phyloP scores from a whole-genome alignment of 2,329 filamentous ascomycete species.

The Colletotrichum lini region DNA sequence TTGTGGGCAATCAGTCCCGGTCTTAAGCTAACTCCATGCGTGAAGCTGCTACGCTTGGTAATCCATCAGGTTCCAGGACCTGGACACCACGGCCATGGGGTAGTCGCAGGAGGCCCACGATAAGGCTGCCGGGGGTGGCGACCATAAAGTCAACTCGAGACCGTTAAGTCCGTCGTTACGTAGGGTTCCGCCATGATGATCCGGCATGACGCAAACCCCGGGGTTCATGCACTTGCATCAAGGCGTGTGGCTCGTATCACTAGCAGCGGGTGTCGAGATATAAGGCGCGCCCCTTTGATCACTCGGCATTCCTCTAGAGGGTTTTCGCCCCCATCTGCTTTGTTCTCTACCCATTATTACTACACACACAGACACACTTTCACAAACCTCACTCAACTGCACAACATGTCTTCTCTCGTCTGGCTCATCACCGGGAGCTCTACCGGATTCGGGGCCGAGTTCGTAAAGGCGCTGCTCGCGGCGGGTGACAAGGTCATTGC shows the following conservation, averaged over 20 bases:
- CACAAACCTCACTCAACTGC: not conserved
- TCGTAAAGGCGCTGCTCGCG: constrained; percentile 55
- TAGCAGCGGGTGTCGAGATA: not conserved
- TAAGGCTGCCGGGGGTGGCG: not conserved
- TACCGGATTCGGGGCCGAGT: constrained; percentile 58
- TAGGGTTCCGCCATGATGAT: not conserved
- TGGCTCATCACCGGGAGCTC: constrained; percentile 61
- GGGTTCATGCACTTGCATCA: not conserved
- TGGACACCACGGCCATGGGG: not conserved
- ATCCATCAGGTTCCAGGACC: not conserved
- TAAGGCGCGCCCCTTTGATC: not conserved
- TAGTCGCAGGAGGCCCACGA: not conserved
- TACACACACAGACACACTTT: too few species aligned
- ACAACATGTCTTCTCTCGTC: constrained; percentile 22
- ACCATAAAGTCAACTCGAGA: not conserved
- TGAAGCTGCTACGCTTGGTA: not conserved
- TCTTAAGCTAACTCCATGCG: not conserved
- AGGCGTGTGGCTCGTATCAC: not conserved
- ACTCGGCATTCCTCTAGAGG: not conserved
- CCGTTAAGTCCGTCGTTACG: not conserved
- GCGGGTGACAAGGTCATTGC: constrained; percentile 59
- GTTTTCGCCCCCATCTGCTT: not conserved
- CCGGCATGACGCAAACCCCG: not conserved
- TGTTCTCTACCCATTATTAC: not conserved
- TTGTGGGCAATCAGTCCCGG: not conserved